phyloP scores from a whole-genome alignment of 1,139 yeast species.

The Yamadazyma mexicana region DNA sequence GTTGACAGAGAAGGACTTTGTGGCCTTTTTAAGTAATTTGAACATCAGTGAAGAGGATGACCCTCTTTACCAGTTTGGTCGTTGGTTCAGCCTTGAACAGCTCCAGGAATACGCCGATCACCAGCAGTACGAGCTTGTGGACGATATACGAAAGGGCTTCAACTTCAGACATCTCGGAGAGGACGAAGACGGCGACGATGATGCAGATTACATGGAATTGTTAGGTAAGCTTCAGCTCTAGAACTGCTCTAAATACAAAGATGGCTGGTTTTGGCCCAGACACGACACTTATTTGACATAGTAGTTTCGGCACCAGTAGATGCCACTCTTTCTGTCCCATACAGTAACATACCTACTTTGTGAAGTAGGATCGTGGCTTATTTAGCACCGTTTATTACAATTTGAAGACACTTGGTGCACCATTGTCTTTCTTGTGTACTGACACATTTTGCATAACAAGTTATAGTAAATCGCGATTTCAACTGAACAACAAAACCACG shows the following conservation, averaged over 20 bases:
- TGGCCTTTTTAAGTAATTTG: conserved; percentile 21
- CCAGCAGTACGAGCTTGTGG: conserved; percentile 14
- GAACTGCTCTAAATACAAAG: no score
- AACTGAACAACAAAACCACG: neutral
- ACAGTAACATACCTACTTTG: no score
- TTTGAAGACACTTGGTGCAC: no score
- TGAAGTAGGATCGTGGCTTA: no score
- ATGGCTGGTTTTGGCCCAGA: neutral
- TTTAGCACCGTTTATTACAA: no score
- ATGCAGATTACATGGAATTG: conserved; percentile 22
- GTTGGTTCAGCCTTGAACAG: conserved; percentile 20
- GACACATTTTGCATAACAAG: no score
- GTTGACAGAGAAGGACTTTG: conserved; percentile 21
- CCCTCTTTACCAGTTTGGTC: conserved; percentile 17
- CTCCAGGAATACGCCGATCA: conserved; percentile 12
- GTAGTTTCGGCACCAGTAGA: neutral
- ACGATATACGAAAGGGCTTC: conserved; percentile 20
- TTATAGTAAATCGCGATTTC: neutral
- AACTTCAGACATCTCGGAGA: conserved; percentile 16
- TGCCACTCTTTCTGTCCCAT: no score
- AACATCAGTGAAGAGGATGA: conserved; percentile 7
- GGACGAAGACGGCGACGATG: conserved; percentile 14
- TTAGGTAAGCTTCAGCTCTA: conserved; percentile 21
- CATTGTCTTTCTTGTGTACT: no score
- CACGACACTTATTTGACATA: neutral